Base-by-base conservation (phyloP, 352 stramenopile species). In the Phytopythium kandeliae region DNA sequence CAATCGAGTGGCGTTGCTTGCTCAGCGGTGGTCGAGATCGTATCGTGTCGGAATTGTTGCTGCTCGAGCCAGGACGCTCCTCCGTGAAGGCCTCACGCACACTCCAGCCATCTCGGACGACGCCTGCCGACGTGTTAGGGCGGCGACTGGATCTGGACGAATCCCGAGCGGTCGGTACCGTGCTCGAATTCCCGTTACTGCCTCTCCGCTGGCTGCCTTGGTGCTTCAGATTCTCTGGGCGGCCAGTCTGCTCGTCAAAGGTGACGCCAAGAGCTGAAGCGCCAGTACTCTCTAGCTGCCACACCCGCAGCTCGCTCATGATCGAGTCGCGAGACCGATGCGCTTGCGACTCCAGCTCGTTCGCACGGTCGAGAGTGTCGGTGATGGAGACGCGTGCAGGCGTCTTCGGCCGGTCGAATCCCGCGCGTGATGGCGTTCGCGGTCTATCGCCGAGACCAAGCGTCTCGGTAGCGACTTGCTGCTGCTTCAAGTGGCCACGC, bases 331-430 rank as follows among this genome's bases (percentile, higher is more conserved):
- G 68, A 0, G 74, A 86, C 47, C 79, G 85, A 53, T 74, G 66
- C n/a, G 73, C 72, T 4, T 82, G 60, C 0, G 54, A 65, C 24
- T 90, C 78, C 4, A 92, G 63, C 33, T 92, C 74, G 37, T 69
- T 58, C 3, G 77, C 81, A 25, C 78, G 76, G 54, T 92, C 71
- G 33, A 92, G 65, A 15, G 81, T 92, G 52, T 84, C 78, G 16
- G 78, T 92, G 46, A 92, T 88, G 28, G 76, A 92, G 61, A 88
- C 67, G 8, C 77, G 65, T 25, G 69, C 67, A 9, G 79, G 74
- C 6, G 76, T 90, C 51, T 71, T 75, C 5, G 79, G 77, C 21
- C 72, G 63, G 21, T 84, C 69, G 7, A 65, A 24, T 15, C 44
- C 35, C 10, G 26, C n/a, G 30, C 25, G 34, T 22, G 48, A 44